phyloP scores from a whole-genome alignment of 2,329 filamentous ascomycete species.

The Trichoderma pleuroti region DNA sequence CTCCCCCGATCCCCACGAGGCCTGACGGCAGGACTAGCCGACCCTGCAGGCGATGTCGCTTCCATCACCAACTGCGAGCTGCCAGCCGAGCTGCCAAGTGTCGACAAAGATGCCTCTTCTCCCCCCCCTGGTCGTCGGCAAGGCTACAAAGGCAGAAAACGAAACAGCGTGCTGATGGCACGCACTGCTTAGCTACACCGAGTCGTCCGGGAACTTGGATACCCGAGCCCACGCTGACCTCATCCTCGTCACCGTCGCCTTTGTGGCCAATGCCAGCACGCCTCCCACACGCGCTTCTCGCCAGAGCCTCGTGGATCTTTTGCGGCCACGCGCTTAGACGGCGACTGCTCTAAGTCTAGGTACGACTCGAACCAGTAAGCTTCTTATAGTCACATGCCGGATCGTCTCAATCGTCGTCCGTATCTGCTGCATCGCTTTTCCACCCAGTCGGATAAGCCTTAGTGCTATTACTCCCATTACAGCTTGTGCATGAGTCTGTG shows the following conservation, averaged over 20 bases:
- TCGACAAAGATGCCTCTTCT: neutral
- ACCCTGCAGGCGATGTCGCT: neutral
- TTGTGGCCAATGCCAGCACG: neutral
- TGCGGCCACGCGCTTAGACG: slow-evolving; percentile 8
- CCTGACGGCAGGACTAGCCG: neutral
- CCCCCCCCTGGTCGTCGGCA: neutral
- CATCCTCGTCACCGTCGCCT: neutral
- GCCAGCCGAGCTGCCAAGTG: neutral
- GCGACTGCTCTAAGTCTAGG: neutral
- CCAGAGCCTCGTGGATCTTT: neutral
- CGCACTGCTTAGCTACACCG: neutral
- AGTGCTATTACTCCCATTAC: neutral
- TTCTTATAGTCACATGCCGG: neutral
- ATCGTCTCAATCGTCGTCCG: neutral
- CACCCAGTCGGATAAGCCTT: neutral
- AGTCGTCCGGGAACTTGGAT: neutral
- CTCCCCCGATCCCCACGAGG: neutral
- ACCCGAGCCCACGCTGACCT: slow-evolving; percentile 6
- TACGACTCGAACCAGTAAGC: neutral
- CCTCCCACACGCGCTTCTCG: neutral
- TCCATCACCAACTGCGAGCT: neutral
- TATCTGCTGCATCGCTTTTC: neutral
- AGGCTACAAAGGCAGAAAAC: neutral
- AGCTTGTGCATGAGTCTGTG: neutral
- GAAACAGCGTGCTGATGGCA: neutral